Evolutionary conservation across 257 asterid species (phyloP).

Genomic region (Craterostigma plantagineum): DNA sequence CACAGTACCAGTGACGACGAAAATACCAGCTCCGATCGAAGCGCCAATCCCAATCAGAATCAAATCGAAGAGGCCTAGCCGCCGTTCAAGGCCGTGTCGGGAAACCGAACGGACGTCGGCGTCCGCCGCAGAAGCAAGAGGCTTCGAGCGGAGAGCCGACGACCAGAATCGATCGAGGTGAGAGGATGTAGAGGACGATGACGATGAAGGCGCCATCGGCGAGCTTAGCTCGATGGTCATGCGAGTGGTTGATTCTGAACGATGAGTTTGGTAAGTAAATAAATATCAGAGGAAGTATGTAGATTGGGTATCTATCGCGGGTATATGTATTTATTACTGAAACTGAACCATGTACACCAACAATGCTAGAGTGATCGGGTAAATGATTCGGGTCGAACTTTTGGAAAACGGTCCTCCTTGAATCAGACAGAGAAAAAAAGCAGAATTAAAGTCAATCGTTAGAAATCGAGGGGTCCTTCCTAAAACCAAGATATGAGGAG

Average conservation of each 20-base stretch:
- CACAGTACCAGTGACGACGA: conserved; percentile 94
- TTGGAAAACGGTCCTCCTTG: no score
- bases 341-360: no score
- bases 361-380: no score
- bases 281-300: no score
- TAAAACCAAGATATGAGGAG: no score
- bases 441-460: no score
- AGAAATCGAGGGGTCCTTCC: no score
- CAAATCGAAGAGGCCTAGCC: conserved; percentile 67
- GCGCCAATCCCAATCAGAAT: conserved; percentile 83
- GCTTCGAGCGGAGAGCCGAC: conserved; percentile 55
- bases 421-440: no score
- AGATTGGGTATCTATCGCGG: no score
- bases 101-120: conserved; percentile 21
- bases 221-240: conserved; percentile 11
- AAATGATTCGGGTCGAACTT: no score
- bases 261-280: background rate
- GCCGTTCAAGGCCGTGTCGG: conserved; percentile 58
- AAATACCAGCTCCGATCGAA: conserved; percentile 92
- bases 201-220: conserved; percentile 8
- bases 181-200: conserved; percentile 14
- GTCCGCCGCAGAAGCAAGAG: conserved; percentile 27
- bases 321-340: no score
- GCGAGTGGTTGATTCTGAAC: conserved; percentile 1
- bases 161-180: conserved; percentile 42